Base-by-base conservation (phyloP, 352 stramenopile species). In the Phytophthora quininea region DNA sequence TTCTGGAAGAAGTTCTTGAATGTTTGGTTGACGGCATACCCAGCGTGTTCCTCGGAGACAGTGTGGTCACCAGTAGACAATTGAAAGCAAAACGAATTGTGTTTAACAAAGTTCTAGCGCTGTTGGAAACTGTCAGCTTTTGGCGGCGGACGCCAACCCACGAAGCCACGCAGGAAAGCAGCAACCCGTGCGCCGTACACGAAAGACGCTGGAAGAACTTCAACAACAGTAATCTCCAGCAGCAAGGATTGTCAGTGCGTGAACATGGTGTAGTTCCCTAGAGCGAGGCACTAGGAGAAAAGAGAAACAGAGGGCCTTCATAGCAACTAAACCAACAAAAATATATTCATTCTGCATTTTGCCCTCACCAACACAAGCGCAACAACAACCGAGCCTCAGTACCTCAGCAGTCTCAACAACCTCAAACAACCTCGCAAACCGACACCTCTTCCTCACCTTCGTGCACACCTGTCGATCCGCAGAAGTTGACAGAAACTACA, bases 1-100 rank as follows among this genome's bases (percentile, higher is more conserved):
- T 71, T 80, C 55, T 77, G 51, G 67, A 88, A 85, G 40, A 88
- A 89, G 65, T 86, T 86, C 58, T 79, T 80, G 43, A 86, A 70
- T 0, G 72, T 75, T 58, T 86, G 74, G 49, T 66, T 65, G 60
- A 86, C 81, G n/a, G 69, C 67, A 33, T 80, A 88, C 45, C 67
- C 74, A 31, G 80, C 70, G 37, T 88, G 60, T 60, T 88, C 71
- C 63, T 58, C 52, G 38, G 50, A n/a, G n/a, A n/a, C n/a, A n/a
- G n/a, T n/a, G n/a, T n/a, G n/a, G n/a, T n/a, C n/a, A n/a, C n/a
- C n/a, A n/a, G n/a, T n/a, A n/a, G n/a, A n/a, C n/a, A n/a, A n/a
- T n/a, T n/a, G n/a, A n/a, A n/a, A n/a, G n/a, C n/a, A n/a, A n/a
- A n/a, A n/a, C n/a, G n/a, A n/a, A n/a, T n/a, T n/a, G n/a, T n/a